Percentiles rank a stretch among this genome's conserved stretches.
Conservation (phyloP, 2,329 filamentous ascomycete species). For the Phoma sp. region DNA sequence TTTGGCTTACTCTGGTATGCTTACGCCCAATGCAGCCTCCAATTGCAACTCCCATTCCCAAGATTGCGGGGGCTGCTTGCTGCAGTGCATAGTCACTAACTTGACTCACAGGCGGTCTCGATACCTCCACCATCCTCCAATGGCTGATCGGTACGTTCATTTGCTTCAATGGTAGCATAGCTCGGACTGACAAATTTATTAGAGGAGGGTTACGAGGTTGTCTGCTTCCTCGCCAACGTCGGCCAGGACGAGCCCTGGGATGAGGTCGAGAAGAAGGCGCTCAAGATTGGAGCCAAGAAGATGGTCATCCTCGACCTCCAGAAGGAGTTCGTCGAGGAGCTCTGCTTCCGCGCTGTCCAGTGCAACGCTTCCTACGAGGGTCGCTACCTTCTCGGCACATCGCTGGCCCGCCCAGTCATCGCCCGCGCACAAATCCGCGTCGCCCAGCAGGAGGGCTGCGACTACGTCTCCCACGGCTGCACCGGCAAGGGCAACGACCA, state of each 20-base stretch:
- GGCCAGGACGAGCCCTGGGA: conserved; percentile 66
- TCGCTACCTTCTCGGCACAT: conserved; percentile 59
- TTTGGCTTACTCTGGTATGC: conserved; percentile 55
- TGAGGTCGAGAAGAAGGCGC: conserved; percentile 72
- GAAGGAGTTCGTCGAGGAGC: conserved; percentile 78
- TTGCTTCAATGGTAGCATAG: background rate
- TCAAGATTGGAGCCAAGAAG: conserved; percentile 71
- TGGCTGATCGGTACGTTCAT: conserved; percentile 43
- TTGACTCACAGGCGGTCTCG: conserved; percentile 57
- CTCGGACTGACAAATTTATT: conserved; percentile 12
- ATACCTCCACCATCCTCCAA: conserved; percentile 59
- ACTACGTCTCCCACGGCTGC: conserved; percentile 56
- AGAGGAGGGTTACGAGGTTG: conserved; percentile 66
- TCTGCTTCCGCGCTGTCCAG: conserved; percentile 80
- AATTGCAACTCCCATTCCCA: background rate
- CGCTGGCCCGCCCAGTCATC: conserved; percentile 72
- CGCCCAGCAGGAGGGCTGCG: conserved; percentile 66
- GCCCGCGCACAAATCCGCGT: conserved; percentile 70
- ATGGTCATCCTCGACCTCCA: conserved; percentile 69
- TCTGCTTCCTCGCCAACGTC: conserved; percentile 62
- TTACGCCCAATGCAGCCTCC: background rate
- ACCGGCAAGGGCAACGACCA: conserved; percentile 64
- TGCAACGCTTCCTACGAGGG: conserved; percentile 68
- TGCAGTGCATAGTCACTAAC: conserved; percentile 26
- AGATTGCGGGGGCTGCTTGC: background rate